Base-by-base conservation (phyloP, 495 filamentous ascomycete species). In the Hyaloscypha bicolor region DNA sequence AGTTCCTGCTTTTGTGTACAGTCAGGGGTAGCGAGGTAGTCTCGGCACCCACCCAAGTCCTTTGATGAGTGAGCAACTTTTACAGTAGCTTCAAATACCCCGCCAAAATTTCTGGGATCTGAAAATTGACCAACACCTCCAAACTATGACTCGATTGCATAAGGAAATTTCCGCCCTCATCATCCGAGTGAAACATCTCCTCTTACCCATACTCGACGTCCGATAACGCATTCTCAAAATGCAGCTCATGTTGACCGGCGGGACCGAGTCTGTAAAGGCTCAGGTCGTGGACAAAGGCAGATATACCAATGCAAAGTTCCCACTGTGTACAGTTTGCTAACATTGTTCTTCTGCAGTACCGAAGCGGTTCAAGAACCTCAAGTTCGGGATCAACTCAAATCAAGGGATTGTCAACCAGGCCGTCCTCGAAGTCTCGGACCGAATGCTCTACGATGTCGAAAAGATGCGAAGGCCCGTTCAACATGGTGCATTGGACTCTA, bases 321-420 rank as follows among this genome's bases (percentile, higher is more conserved):
- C 11, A 9, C n/a, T 11, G 21, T 6, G 19, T 5, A 56, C 6
- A 19, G 5, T 30, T 6, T 56, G 16, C 53, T 56, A 32, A 56
- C 53, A 6, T 8, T 56, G 22, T 8, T 29, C 5, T 35, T 21
- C 32, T 35, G 11, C 32, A 48, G 59, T 48, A 6, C 59, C 59
- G 9, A 61, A 96, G 84, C 85, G 92, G 66, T 96, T 99, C 79
- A 93, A 91, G 73, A 89, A 94, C 74, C 82, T 99, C 72, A 91
- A 95, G 73, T 99, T 99, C 76, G 95, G 95, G 72, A 90, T 98
- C 65, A 93, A 91, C 73, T 96, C 93, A 21, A 91, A 89, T 67
- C 90, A 96, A 75, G 93, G 97, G 72, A 96, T 98, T 67, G 90
- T 96, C 62, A 93, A 92, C 72, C 96, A 99, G 79, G 91, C 88